A percentile compares a stretch with the other conserved stretches of the same genome.
Evolutionary conservation across 2,329 filamentous ascomycete species (phyloP).

Genomic region (Periconia sp.): DNA sequence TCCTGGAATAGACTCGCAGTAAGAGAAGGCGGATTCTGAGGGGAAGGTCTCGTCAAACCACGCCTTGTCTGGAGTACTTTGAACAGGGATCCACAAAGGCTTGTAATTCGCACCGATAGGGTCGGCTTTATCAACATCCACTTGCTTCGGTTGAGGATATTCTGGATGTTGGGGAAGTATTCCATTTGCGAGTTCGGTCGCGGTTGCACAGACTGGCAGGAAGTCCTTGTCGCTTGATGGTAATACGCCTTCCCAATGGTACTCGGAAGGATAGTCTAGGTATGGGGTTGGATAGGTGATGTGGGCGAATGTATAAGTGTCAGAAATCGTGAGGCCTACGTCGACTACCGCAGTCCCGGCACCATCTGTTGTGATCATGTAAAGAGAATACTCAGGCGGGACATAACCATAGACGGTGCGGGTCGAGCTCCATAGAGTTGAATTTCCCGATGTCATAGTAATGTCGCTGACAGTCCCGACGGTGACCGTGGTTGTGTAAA

Average conservation of each 20-base stretch:
- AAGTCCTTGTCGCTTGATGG: slow-evolving; percentile 16
- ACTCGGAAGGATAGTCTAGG: slow-evolving; percentile 20
- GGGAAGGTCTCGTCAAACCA: slow-evolving; percentile 24
- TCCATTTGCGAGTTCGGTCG: slow-evolving; percentile 11
- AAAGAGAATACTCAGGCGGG: slow-evolving; percentile 14
- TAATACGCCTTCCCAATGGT: slow-evolving; percentile 23
- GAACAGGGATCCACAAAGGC: slow-evolving; percentile 18
- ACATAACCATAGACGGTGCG: slow-evolving; percentile 7
- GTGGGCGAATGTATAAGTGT: slow-evolving; percentile 1
- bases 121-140: slow-evolving; percentile 9
- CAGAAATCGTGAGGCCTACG: slow-evolving; percentile 8
- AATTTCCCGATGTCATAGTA: slow-evolving; percentile 7
- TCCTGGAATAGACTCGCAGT: slow-evolving; percentile 10
- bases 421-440: slow-evolving; percentile 1
- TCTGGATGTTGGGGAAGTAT: slow-evolving; percentile 16
- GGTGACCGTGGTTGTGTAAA: slow-evolving; percentile 20
- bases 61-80: slow-evolving; percentile 16
- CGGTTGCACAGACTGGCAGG: slow-evolving; percentile 16
- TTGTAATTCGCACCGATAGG: slow-evolving; percentile 11
- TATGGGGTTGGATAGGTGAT: slow-evolving; percentile 24
- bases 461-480: slow-evolving; percentile 20
- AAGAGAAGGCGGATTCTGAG: slow-evolving; percentile 20
- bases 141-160: slow-evolving; percentile 20
- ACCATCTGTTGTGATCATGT: slow-evolving; percentile 4
- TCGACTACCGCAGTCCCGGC: slow-evolving; percentile 14